These are phyloP conservation scores for Leccinum incarnatum DNA, from an alignment of 768 basidiomycete genomes.

Conservation along the genomic window DNA sequence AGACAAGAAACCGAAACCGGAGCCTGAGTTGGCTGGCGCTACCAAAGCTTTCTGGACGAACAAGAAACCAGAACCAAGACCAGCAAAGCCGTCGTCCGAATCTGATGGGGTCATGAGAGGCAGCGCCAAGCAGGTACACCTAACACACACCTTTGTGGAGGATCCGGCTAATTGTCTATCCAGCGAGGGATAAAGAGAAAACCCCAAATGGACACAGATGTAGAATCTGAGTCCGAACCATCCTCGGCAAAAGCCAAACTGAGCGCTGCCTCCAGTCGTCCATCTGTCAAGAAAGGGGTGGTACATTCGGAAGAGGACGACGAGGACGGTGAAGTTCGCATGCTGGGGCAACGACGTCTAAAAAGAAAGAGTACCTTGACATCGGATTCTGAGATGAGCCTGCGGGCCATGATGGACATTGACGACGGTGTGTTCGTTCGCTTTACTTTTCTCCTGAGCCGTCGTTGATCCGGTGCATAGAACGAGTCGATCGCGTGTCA, in stretches of 20 bases:
- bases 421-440: slow-evolving; percentile 58
- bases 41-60: background rate
- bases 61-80: background rate
- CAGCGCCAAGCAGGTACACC: slow-evolving; percentile 6
- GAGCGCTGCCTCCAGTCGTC: background rate
- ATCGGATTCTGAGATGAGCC: slow-evolving; percentile 44
- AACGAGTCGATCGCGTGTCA: slow-evolving; percentile 25
- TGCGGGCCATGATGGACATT: slow-evolving; percentile 72
- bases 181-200: slow-evolving; percentile 43
- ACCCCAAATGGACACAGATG: slow-evolving; percentile 26
- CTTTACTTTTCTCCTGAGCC: slow-evolving; percentile 8
- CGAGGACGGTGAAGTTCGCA: slow-evolving; percentile 37
- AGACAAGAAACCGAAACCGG: slow-evolving; percentile 19
- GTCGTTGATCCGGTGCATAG: slow-evolving; percentile 13
- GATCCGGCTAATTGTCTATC: slow-evolving; percentile 23
- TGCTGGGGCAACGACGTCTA: slow-evolving; percentile 23
- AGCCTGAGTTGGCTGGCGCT: background rate
- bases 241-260: slow-evolving; percentile 7
- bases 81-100: background rate
- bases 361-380: slow-evolving; percentile 35
- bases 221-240: slow-evolving; percentile 27
- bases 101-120: background rate
- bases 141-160: background rate
- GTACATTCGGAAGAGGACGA: slow-evolving; percentile 45
- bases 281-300: slow-evolving; percentile 43